Base-by-base conservation (phyloP, 306 rosid species). In the Lathyrus oleraceus region DNA sequence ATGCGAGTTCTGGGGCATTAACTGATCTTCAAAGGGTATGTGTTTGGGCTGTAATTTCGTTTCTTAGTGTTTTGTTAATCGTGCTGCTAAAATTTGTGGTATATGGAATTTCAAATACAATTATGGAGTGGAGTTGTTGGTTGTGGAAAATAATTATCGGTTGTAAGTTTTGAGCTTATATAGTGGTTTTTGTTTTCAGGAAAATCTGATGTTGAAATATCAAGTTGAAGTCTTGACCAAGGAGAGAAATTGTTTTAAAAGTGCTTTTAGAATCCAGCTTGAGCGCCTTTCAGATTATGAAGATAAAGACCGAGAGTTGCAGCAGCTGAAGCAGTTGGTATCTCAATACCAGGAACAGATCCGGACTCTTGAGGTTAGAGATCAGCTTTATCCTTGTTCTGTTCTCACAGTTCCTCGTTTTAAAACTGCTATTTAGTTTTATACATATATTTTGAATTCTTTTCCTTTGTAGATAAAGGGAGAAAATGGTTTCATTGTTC, bases 311-410 rank as follows among this genome's bases (percentile, higher is more conserved):
- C 82, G 77, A 5, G 99, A 94, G 81, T 47, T 89, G 77, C 95
- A 87, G 71, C 90, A 87, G 65, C 71, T 94, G 84, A 94, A 87
- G 84, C 95, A 90, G 79, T 30, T 86, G 77, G 86, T 84, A 53
- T 62, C 96, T 83, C 99, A 94, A 60, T 87, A 86, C 67, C 99
- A 91, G 78, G 97, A 88, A 79, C 96, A 91, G 77, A 53, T 88
- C 79, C 84, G 95, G 82, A 86, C 95, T 19, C 89, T 88, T 12
- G 97, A 94, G 99, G 97, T 94, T 35, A 79, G 90, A 76, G 87
- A 48, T 72, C 4, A n/a, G 20, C 69, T 69, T 56, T 70, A 19
- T 57, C 35, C 14, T n/a, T 3, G 16, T 71, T 65, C 9, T 23
- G 21, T 20, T 63, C 21, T 19, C 47, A 61, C 60, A 19, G 14